A percentile compares a stretch with the other conserved stretches of the same genome.
These are phyloP conservation scores for Ophiocordyceps robertsii DNA, from an alignment of 2,329 filamentous ascomycete genomes.

Conservation along the genomic window DNA sequence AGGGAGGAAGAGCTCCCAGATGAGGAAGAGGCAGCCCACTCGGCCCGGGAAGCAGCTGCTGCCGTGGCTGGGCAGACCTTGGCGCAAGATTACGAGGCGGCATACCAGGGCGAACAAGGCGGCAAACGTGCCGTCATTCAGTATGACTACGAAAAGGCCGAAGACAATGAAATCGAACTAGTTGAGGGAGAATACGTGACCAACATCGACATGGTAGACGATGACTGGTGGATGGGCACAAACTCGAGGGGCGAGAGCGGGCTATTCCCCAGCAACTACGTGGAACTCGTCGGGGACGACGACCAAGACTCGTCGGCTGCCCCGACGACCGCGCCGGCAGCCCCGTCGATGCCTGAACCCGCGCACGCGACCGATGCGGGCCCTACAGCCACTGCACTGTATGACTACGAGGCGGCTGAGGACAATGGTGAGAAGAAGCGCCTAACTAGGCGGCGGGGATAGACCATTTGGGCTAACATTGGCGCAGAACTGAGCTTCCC, in stretches of 20 bases:
- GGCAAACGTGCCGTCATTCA: slow-evolving; percentile 67
- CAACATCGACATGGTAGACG: slow-evolving; percentile 93
- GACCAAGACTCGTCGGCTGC: slow-evolving; percentile 30
- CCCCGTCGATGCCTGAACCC: slow-evolving; percentile 16
- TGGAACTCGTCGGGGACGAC: slow-evolving; percentile 65
- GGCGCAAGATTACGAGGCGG: slow-evolving; percentile 17
- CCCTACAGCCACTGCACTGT: slow-evolving; percentile 69
- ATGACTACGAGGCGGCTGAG: slow-evolving; percentile 94
- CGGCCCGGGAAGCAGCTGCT: slow-evolving; percentile 43
- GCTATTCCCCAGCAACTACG: slow-evolving; percentile 94
- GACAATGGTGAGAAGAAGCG: slow-evolving; percentile 53
- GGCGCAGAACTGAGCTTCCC: slow-evolving; percentile 60
- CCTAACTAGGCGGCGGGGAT: neutral
- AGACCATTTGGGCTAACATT: neutral
- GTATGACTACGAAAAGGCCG: slow-evolving; percentile 95
- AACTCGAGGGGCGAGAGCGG: slow-evolving; percentile 75
- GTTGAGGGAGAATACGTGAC: slow-evolving; percentile 77
- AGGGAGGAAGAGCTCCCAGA: slow-evolving; percentile 43
- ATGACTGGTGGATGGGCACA: slow-evolving; percentile 97
- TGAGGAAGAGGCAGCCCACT: slow-evolving; percentile 20
- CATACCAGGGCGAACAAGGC: slow-evolving; percentile 21
- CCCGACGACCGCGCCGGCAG: slow-evolving; percentile 20
- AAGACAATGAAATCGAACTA: slow-evolving; percentile 92
- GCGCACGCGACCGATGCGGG: slow-evolving; percentile 23
- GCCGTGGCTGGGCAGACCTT: slow-evolving; percentile 33